Evolutionary conservation across 192 early-diverging fungal species (phyloP), one percentile per base, ranked within the genome.

Genomic region (Coemansia sp.): DNA sequence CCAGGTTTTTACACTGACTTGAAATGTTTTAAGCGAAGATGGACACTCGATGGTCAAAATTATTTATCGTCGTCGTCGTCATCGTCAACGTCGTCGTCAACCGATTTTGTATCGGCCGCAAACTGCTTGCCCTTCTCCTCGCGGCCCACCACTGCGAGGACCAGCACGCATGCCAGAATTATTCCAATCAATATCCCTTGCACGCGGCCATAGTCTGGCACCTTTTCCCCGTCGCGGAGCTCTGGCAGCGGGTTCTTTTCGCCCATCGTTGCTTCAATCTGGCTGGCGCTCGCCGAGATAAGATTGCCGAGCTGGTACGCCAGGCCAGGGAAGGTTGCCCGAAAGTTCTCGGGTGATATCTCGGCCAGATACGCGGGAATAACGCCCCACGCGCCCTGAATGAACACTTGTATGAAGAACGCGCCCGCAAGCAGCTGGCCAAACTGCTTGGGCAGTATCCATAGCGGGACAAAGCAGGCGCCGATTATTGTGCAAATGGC

Each of bases 221-320:
- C 55, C 41, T 63, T 41, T 52, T 61, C 39, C 41, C 67, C 53
- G 49, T 77, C 46, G 67, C 76, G 64, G 25, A 70, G 51, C 67
- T 63, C 75, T 40, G 75, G 69, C 8, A 78, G 49, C n/a, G 75
- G 68, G 41, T 71, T 72, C 57, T 60, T 67, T 30, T 83, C 82
- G 22, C 68, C 79, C 59, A 81, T 51, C 20, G 60, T 63, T n/a
- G 78, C 70, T 40, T 83, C 84, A 40, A 84, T 82, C 55, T 82
- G 76, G 23, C 80, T 81, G 23, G 78, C 69, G 15, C 79, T 77
- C 9, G 83, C 72, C 1, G 70, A 53, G 40, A 89, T 80, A 53
- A 90, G 62, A 52, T 86, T 90, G 23, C 87, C 88, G 14, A 86
- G 68, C 72, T 90, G 86, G 63, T 87, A 89, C 2, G 84, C 55